Conservation (phyloP, 2,329 filamentous ascomycete species). For the Pseudogymnoascus sp. region DNA sequence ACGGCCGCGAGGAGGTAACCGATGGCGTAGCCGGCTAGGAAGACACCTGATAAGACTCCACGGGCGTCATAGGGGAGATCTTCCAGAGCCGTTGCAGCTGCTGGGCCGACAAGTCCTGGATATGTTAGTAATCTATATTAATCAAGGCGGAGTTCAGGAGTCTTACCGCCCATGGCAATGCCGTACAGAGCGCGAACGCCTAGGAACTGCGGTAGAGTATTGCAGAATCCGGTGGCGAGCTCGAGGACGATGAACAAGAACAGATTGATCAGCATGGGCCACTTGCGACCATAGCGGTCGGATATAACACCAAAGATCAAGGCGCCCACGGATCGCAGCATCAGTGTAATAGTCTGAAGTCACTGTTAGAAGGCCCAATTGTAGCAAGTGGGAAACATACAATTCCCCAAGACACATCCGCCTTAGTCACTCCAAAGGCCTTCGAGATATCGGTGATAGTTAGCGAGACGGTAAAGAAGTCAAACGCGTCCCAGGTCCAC, state of each 20-base stretch:
- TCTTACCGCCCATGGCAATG: constrained; percentile 64
- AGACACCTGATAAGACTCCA: constrained; percentile 23
- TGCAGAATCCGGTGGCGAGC: constrained; percentile 33
- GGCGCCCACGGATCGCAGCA: constrained; percentile 27
- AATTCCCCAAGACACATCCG: constrained; percentile 57
- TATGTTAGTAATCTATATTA: neutral
- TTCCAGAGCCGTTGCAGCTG: constrained; percentile 68
- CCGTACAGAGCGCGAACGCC: constrained; percentile 68
- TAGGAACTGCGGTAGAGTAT: constrained; percentile 43
- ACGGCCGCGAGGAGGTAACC: constrained; percentile 31
- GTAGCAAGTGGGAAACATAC: neutral
- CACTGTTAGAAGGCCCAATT: neutral
- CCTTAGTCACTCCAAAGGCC: constrained; percentile 44
- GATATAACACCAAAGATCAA: constrained; percentile 43
- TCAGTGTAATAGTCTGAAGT: constrained; percentile 23
- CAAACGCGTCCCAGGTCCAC: constrained; percentile 54
- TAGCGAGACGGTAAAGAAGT: constrained; percentile 58
- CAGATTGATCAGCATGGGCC: constrained; percentile 68
- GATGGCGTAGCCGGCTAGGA: constrained; percentile 23
- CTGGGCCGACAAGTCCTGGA: constrained; percentile 58
- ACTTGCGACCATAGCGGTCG: constrained; percentile 52
- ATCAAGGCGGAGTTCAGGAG: neutral
- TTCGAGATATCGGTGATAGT: constrained; percentile 46
- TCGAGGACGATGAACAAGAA: constrained; percentile 61
- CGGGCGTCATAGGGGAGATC: constrained; percentile 30